Percentiles rank a stretch among this genome's conserved stretches.
Conservation (phyloP, 352 stramenopile species). For the Elongisporangium prolatum region DNA sequence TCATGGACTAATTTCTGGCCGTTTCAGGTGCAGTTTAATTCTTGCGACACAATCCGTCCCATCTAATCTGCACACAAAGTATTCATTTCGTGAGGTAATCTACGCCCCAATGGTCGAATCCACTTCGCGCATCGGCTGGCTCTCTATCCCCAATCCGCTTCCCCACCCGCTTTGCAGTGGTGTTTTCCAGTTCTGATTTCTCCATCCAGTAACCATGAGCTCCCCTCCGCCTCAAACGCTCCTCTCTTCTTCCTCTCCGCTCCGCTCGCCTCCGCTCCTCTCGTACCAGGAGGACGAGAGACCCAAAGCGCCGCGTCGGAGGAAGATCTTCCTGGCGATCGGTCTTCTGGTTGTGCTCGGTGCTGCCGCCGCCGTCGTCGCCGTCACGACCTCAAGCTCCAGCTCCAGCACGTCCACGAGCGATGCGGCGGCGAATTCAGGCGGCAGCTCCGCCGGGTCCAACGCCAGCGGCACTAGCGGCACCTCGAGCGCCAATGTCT, state of each 20-base stretch:
- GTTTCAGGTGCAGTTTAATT: neutral
- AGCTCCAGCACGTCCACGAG: constrained; percentile 28
- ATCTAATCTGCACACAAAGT: neutral
- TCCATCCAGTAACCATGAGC: neutral
- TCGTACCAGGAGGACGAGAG: neutral
- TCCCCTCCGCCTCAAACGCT: neutral
- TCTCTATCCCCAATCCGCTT: neutral
- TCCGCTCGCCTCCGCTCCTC: neutral
- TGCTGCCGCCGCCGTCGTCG: constrained; percentile 54
- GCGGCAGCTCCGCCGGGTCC: constrained; percentile 23
- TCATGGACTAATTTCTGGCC: neutral
- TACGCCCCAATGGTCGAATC: neutral
- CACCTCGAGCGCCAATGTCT: constrained; percentile 25
- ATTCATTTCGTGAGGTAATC: neutral
- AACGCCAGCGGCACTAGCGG: constrained; percentile 2
- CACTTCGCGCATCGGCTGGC: neutral
- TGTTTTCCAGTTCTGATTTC: neutral
- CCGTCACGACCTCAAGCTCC: constrained; percentile 40
- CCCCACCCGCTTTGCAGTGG: neutral
- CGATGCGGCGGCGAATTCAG: constrained; percentile 12
- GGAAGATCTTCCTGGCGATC: constrained; percentile 68
- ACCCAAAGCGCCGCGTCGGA: constrained; percentile 13
- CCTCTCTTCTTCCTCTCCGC: neutral
- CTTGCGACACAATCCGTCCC: neutral
- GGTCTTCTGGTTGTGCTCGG: constrained; percentile 68